These are phyloP conservation scores for Trametes elegans DNA, from an alignment of 768 basidiomycete species.

Conservation along the genomic window DNA sequence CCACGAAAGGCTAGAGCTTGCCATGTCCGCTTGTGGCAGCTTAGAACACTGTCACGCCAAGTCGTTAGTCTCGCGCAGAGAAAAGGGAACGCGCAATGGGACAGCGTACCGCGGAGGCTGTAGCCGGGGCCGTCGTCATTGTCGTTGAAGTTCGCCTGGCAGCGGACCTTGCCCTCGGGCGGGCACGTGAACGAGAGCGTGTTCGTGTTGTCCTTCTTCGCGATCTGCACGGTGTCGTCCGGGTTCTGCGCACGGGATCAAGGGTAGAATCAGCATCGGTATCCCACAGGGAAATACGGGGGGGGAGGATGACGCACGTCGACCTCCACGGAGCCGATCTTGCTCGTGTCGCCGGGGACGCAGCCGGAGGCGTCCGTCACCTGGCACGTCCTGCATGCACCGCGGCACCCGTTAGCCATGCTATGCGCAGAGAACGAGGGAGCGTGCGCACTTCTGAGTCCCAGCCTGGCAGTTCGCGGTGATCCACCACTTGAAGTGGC, in stretches of 20 bases:
- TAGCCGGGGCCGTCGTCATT: slow-evolving; percentile 4
- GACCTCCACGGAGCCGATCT: slow-evolving; percentile 8
- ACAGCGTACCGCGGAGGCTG: slow-evolving; percentile 7
- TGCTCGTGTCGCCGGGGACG: background rate
- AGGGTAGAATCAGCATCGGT: no score
- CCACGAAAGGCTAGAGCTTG: no score
- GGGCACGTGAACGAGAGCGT: slow-evolving; percentile 1
- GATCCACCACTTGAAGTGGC: slow-evolving; percentile 10
- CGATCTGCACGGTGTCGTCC: background rate
- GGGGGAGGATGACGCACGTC: background rate
- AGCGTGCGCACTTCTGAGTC: background rate
- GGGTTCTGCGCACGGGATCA: background rate
- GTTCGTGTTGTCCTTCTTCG: background rate
- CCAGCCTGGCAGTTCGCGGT: background rate
- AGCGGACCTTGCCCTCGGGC: background rate
- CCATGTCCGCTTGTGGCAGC: no score
- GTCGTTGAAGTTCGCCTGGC: slow-evolving; percentile 12
- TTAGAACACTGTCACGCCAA: no score
- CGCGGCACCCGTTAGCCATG: background rate
- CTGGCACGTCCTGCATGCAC: background rate
- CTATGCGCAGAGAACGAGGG: background rate
- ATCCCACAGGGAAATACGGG: no score
- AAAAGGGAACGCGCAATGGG: background rate
- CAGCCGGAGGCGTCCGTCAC: slow-evolving; percentile 1
- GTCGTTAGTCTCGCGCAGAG: no score